Conservation (phyloP, 140 eudicot species). For the Bidens hawaiensis region DNA sequence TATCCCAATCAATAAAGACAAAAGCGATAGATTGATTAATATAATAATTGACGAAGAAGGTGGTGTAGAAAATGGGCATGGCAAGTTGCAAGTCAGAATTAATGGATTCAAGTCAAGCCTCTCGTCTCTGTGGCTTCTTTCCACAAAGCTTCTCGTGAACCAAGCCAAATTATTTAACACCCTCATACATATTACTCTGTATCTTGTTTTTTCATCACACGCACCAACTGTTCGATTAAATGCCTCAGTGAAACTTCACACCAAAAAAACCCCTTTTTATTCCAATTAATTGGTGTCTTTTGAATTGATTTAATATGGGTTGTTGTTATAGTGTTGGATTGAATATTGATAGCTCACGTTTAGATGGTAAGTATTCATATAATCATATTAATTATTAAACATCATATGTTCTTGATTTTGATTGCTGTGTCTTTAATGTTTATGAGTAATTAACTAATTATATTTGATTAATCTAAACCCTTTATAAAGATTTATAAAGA, state of each 20-base stretch:
- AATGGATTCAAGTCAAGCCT: constrained; percentile 38
- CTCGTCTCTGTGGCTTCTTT: constrained; percentile 19
- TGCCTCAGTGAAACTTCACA: constrained; percentile 13
- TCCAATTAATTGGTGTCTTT: constrained; percentile 1
- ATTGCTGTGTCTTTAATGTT: neutral
- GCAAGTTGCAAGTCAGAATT: constrained; percentile 20
- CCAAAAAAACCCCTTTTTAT: neutral
- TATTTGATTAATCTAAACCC: neutral
- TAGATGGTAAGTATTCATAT: constrained; percentile 65
- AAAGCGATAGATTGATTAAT: neutral
- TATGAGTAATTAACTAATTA: too few species aligned
- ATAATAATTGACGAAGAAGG: neutral
- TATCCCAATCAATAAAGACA: neutral
- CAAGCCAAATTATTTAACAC: constrained; percentile 20
- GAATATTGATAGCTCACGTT: constrained; percentile 61
- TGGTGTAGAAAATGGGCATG: neutral
- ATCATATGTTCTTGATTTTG: constrained; percentile 1
- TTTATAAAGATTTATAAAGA: neutral
- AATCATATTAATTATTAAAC: too few species aligned
- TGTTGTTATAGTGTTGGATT: constrained; percentile 68
- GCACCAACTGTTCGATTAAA: constrained; percentile 32
- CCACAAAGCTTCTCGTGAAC: constrained; percentile 36
- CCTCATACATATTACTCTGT: neutral
- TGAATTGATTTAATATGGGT: constrained; percentile 46
- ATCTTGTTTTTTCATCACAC: neutral